A percentile compares a stretch with the other conserved stretches of the same genome.
Evolutionary conservation across 345 rosid species (phyloP).

Genomic region (Adansonia digitata): DNA sequence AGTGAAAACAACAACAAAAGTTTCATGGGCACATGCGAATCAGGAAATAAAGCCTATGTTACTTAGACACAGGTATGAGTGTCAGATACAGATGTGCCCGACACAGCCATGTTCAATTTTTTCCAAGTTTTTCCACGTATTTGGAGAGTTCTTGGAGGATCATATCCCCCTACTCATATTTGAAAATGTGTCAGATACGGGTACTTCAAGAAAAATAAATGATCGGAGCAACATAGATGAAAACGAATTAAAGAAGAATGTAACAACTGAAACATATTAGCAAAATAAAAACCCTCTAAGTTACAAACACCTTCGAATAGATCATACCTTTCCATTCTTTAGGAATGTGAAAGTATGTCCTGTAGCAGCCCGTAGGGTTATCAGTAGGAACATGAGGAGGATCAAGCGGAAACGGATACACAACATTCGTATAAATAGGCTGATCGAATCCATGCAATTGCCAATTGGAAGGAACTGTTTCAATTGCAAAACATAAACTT

Average conservation of each 20-base stretch:
- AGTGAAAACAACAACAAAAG: not conserved
- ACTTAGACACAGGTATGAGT: too few species aligned
- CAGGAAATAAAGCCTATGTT: not conserved
- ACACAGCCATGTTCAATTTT: too few species aligned
- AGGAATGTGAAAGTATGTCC: conserved; percentile 78
- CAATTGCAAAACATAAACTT: conserved; percentile 22
- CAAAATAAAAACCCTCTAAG: not conserved
- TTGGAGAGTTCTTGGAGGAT: too few species aligned
- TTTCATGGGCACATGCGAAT: not conserved
- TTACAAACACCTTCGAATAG: conserved; percentile 1
- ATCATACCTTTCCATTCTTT: conserved; percentile 78
- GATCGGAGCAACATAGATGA: too few species aligned
- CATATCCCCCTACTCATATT: too few species aligned
- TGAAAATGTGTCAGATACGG: too few species aligned
- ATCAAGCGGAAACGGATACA: conserved; percentile 70
- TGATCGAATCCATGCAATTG: conserved; percentile 94
- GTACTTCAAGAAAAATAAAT: too few species aligned
- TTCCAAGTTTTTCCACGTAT: too few species aligned
- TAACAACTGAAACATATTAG: not conserved
- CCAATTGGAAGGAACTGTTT: conserved; percentile 98
- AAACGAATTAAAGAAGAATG: not conserved
- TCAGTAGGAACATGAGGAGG: conserved; percentile 79
- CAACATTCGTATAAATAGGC: conserved; percentile 80
- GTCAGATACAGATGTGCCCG: too few species aligned
- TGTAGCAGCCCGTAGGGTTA: conserved; percentile 93